Conservation (phyloP, 345 rosid genomes). For the Nephelium lappaceum region DNA sequence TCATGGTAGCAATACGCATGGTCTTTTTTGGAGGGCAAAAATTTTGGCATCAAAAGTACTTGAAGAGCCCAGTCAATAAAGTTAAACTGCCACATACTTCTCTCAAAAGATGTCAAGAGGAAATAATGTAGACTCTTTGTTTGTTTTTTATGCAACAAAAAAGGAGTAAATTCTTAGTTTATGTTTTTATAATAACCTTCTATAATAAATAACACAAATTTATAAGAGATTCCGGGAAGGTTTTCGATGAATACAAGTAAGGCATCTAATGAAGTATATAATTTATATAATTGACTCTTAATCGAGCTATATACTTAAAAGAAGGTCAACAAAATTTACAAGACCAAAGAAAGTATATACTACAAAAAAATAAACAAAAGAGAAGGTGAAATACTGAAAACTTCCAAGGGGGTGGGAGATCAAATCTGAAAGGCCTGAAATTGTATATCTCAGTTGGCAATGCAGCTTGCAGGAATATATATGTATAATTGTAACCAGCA, state of each 20-base stretch:
- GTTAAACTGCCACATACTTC: neutral
- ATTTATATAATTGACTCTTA: too few species aligned
- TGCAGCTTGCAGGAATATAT: neutral
- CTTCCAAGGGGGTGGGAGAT: slow-evolving; percentile 19
- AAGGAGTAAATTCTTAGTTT: too few species aligned
- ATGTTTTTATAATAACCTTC: too few species aligned
- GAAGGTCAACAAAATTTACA: too few species aligned
- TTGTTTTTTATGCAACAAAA: too few species aligned
- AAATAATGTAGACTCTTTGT: neutral
- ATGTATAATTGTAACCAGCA: neutral
- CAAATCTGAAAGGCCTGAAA: slow-evolving; percentile 8
- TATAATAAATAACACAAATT: too few species aligned
- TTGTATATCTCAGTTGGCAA: slow-evolving; percentile 12
- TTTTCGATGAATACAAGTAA: too few species aligned
- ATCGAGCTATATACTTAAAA: too few species aligned
- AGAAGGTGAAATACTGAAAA: neutral
- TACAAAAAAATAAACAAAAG: neutral
- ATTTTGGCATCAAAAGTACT: neutral
- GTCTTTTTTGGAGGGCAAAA: neutral
- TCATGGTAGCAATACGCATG: neutral
- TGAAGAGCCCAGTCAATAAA: neutral
- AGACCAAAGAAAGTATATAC: neutral
- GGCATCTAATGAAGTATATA: too few species aligned
- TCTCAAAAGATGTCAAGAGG: neutral
- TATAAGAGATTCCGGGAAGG: too few species aligned